phyloP scores from a whole-genome alignment of 805 yeast genomes.

The Metschnikowia gruessii region DNA sequence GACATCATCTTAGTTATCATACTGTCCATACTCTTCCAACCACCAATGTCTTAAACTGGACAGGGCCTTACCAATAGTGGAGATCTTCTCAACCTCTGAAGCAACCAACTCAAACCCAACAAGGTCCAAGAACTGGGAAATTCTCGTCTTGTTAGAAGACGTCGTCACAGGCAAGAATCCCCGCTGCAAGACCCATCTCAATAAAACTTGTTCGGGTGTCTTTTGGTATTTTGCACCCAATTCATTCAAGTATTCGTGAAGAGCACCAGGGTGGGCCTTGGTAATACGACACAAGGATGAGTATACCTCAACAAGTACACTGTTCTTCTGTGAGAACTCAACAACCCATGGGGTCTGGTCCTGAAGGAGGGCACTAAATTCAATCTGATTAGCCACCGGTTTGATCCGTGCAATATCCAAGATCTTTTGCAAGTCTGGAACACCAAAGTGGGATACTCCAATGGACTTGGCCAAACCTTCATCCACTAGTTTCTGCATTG shows the following conservation, averaged over 20 bases:
- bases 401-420: conserved; percentile 24
- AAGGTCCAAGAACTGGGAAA: conserved; percentile 38
- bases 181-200: conserved; percentile 43
- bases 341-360: conserved; percentile 34
- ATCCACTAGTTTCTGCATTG: conserved; percentile 44
- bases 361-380: conserved; percentile 30
- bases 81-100: conserved; percentile 41
- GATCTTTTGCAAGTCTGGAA: conserved; percentile 44
- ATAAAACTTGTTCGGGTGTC: conserved; percentile 39
- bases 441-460: conserved; percentile 60
- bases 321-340: conserved; percentile 26
- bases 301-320: conserved; percentile 28
- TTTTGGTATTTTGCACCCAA: conserved; percentile 37
- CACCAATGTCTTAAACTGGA: conserved; percentile 28
- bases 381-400: conserved; percentile 34
- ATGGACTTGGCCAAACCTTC: conserved; percentile 57
- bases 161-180: conserved; percentile 49
- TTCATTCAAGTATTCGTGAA: conserved; percentile 24
- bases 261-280: conserved; percentile 20
- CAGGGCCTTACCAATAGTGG: conserved; percentile 13
- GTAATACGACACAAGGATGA: conserved; percentile 27
- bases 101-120: conserved; percentile 51
- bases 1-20: conserved; percentile 6
- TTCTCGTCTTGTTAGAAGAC: conserved; percentile 39
- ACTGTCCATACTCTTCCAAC: conserved; percentile 18